Percentiles rank a stretch among this genome's conserved stretches.
Conservation (phyloP, 306 rosid genomes). For the Lablab purpureus region DNA sequence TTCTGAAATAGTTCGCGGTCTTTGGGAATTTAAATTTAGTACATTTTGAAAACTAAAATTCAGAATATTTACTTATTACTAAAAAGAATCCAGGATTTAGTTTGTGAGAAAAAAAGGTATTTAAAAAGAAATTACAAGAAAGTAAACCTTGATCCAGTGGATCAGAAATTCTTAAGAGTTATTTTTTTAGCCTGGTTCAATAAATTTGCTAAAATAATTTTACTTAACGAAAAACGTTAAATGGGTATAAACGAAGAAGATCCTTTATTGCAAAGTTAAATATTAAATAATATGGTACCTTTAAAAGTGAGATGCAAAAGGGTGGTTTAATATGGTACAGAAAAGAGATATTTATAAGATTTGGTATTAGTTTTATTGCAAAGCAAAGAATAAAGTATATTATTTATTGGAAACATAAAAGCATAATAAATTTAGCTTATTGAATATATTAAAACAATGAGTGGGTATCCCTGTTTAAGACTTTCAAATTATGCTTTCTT, state of each 20-base stretch:
- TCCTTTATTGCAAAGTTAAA: background rate
- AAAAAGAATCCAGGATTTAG: too few species aligned
- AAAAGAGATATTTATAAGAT: background rate
- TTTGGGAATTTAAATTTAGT: too few species aligned
- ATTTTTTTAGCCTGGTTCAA: background rate
- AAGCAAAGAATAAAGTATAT: constrained; percentile 21
- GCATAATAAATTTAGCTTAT: background rate
- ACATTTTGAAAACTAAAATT: too few species aligned
- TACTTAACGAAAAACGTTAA: background rate
- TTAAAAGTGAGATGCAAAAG: too few species aligned
- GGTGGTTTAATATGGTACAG: background rate
- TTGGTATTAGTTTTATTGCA: too few species aligned
- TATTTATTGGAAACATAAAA: background rate
- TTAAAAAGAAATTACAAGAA: too few species aligned
- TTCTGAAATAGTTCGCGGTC: too few species aligned
- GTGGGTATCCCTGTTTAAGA: constrained; percentile 33
- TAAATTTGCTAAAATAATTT: background rate
- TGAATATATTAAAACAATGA: constrained; percentile 1
- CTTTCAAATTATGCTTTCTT: background rate
- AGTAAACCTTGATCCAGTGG: too few species aligned
- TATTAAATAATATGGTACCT: too few species aligned
- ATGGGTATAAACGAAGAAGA: constrained; percentile 29
- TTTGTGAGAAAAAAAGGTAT: too few species aligned
- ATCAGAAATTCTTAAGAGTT: background rate
- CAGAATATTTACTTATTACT: too few species aligned